Conservation (phyloP, 1,139 yeast genomes). For the Debaryomyces robertsiae region DNA sequence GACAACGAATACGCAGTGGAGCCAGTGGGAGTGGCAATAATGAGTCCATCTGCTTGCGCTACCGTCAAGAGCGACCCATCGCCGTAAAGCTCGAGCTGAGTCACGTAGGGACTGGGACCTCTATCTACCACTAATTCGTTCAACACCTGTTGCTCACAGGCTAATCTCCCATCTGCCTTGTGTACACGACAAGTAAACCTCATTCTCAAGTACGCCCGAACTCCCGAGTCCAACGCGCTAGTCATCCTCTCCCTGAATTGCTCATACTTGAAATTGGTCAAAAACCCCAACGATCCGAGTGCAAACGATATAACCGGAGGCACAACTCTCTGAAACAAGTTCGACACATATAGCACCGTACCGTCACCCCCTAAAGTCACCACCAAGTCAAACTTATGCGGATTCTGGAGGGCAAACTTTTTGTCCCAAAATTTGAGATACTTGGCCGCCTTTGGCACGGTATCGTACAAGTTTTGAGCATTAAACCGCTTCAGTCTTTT, state of each 20-base stretch:
- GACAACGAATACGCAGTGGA: constrained; percentile 89
- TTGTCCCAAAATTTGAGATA: constrained; percentile 71
- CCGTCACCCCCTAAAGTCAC: constrained; percentile 91
- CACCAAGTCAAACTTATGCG: constrained; percentile 71
- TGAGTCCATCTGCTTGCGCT: constrained; percentile 89
- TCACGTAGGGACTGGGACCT: constrained; percentile 87
- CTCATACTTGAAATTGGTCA: constrained; percentile 77
- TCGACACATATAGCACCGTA: constrained; percentile 78
- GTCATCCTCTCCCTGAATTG: constrained; percentile 61
- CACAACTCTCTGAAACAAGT: constrained; percentile 74
- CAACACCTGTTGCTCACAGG: constrained; percentile 76
- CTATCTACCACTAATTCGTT: constrained; percentile 85
- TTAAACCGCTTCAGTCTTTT: constrained; percentile 64
- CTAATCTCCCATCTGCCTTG: constrained; percentile 55
- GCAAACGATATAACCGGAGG: constrained; percentile 89
- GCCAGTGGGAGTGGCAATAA: constrained; percentile 89
- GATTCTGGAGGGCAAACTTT: constrained; percentile 53
- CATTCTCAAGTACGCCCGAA: constrained; percentile 78
- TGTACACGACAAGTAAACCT: constrained; percentile 73
- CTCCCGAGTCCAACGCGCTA: constrained; percentile 65
- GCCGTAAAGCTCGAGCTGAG: constrained; percentile 80
- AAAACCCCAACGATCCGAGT: constrained; percentile 78
- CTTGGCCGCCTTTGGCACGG: constrained; percentile 42
- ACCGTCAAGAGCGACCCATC: constrained; percentile 78
- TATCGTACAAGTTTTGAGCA: constrained; percentile 40